A percentile compares a stretch with the other conserved stretches of the same genome.
Conservation (phyloP, 129 eudicot species). For the Saposhnikovia divaricata region DNA sequence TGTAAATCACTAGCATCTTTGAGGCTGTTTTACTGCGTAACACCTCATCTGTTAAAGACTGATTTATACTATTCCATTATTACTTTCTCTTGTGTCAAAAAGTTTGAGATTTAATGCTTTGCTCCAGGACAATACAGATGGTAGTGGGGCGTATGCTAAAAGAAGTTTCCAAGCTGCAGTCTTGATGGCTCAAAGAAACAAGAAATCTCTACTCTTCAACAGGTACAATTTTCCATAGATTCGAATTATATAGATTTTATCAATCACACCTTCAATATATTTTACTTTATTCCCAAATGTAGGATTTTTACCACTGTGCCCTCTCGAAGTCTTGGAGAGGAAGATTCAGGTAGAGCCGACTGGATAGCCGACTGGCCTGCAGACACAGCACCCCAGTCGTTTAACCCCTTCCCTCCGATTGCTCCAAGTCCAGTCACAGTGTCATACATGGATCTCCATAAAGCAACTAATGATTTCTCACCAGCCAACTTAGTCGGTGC, state of each 20-base stretch:
- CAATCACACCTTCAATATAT: too few species aligned
- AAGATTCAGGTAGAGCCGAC: too few species aligned
- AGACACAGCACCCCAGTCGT: too few species aligned
- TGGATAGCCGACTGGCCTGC: too few species aligned
- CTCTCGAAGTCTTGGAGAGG: too few species aligned
- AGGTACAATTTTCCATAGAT: background rate
- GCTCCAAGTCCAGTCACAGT: constrained; percentile 7
- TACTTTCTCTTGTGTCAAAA: background rate
- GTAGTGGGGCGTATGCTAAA: background rate
- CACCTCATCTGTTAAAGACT: background rate
- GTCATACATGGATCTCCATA: constrained; percentile 28
- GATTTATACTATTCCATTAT: background rate
- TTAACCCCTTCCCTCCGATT: too few species aligned
- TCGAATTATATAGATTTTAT: too few species aligned
- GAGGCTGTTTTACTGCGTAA: background rate
- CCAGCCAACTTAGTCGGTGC: constrained; percentile 25
- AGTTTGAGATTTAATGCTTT: background rate
- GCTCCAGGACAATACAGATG: background rate
- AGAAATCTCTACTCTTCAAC: background rate
- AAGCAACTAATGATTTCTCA: constrained; percentile 41
- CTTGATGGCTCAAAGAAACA: background rate
- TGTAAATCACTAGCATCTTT: background rate
- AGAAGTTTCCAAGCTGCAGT: background rate
- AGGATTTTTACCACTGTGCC: too few species aligned
- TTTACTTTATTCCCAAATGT: too few species aligned